phyloP scores from a whole-genome alignment of 768 basidiomycete genomes.

The Rhodotorula taiwanensis region DNA sequence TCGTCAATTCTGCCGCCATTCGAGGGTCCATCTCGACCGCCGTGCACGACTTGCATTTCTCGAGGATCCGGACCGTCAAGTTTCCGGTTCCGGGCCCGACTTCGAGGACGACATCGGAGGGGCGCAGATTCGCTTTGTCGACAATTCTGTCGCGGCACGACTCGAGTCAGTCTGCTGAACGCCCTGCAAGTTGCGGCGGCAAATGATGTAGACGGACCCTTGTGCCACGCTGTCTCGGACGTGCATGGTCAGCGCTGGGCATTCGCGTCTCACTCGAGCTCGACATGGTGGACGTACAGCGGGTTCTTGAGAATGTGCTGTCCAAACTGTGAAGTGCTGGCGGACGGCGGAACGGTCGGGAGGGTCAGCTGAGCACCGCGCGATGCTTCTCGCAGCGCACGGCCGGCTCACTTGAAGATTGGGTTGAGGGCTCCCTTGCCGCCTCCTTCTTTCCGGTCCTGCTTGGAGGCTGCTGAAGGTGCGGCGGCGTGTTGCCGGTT shows the following conservation, averaged over 20 bases:
- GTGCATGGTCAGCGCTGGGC: no score
- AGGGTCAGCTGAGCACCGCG: neutral
- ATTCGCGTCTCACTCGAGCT: no score
- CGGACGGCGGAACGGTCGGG: neutral
- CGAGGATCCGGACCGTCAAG: slow-evolving; percentile 83
- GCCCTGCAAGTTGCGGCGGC: no score
- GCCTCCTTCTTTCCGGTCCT: neutral
- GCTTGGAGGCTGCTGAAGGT: neutral
- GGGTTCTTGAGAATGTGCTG: slow-evolving; percentile 98
- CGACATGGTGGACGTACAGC: slow-evolving; percentile 25
- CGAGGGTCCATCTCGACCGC: slow-evolving; percentile 98
- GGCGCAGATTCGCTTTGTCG: slow-evolving; percentile 73
- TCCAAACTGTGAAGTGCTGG: slow-evolving; percentile 59
- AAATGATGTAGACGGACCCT: slow-evolving; percentile 61
- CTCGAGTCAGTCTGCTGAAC: neutral
- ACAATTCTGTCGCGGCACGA: slow-evolving; percentile 33
- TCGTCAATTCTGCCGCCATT: slow-evolving; percentile 95
- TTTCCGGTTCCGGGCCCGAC: slow-evolving; percentile 98
- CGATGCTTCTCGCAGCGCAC: no score
- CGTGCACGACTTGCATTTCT: slow-evolving; percentile 83
- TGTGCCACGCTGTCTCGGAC: slow-evolving; percentile 64
- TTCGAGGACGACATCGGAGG: slow-evolving; percentile 92
- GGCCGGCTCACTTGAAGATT: slow-evolving; percentile 34
- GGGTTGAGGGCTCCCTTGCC: slow-evolving; percentile 36
- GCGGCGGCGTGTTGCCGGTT: slow-evolving; percentile 18